phyloP scores from a whole-genome alignment of 2,329 filamentous ascomycete species.

The Emmonsia crescens region DNA sequence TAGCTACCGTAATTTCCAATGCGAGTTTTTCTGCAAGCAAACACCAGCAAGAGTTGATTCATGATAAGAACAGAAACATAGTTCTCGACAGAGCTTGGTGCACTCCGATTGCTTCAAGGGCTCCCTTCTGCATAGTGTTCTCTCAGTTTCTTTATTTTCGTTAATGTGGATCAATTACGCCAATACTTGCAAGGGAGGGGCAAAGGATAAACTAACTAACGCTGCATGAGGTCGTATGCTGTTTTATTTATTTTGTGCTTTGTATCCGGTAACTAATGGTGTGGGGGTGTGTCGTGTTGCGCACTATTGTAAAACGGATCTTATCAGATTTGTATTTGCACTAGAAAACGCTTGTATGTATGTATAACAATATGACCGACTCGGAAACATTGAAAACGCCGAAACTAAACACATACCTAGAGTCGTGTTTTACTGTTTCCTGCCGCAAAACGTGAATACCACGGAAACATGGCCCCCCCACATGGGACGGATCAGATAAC shows the following conservation, averaged over 20 bases:
- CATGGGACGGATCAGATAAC: slow-evolving; percentile 6
- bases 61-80: not conserved
- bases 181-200: not conserved
- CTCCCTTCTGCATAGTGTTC: not conserved
- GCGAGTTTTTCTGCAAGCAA: not conserved
- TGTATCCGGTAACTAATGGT: not conserved
- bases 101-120: not conserved
- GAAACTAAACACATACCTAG: not conserved
- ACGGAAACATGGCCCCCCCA: not conserved
- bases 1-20: not conserved
- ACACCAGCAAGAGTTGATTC: not conserved
- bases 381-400: not conserved
- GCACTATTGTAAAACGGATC: not conserved
- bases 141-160: not conserved
- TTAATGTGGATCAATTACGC: not conserved
- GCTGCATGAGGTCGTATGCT: not conserved
- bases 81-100: not conserved
- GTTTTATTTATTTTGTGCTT: not conserved
- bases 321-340: not conserved
- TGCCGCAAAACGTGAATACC: not conserved
- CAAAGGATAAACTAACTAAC: no score
- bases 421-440: not conserved
- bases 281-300: no score
- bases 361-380: no score
- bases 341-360: not conserved